These are phyloP conservation scores for Corymbia maculata DNA, from an alignment of 345 rosid species.

Conservation along the genomic window DNA sequence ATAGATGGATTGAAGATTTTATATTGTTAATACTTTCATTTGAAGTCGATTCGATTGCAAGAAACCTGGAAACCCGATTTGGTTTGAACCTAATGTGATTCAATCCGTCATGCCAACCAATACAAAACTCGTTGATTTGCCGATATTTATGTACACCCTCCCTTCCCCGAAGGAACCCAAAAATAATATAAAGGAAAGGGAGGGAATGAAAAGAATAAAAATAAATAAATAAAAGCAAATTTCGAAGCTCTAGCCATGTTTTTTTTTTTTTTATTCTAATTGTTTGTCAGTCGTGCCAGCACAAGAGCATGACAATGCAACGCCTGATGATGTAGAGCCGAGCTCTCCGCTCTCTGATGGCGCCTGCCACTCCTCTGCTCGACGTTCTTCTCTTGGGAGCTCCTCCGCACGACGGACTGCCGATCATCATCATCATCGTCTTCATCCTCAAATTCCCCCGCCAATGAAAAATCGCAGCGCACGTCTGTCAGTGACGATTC, in stretches of 20 bases:
- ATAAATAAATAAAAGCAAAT: not conserved
- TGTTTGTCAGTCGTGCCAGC: conserved; percentile 24
- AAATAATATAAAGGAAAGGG: not conserved
- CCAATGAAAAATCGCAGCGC: not conserved
- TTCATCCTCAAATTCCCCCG: not conserved
- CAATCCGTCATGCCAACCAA: not conserved
- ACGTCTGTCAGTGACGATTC: not conserved
- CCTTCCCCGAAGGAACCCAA: not conserved
- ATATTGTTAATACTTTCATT: not conserved
- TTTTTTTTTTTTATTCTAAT: not conserved
- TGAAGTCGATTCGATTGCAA: not conserved
- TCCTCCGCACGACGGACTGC: conserved; percentile 27
- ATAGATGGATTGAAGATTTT: not conserved
- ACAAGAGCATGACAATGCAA: conserved; percentile 51
- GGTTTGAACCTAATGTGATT: not conserved
- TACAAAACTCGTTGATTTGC: not conserved
- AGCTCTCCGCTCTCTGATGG: conserved; percentile 75
- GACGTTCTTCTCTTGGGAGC: conserved; percentile 51
- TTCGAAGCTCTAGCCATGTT: not conserved
- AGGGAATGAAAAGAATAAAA: not conserved
- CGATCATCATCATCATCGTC: conserved; percentile 43
- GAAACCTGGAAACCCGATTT: not conserved
- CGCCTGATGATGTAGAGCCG: conserved; percentile 74
- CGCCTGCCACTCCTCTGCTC: conserved; percentile 61
- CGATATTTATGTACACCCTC: not conserved